phyloP scores from a whole-genome alignment of 306 rosid genomes.

The Cercis canadensis region DNA sequence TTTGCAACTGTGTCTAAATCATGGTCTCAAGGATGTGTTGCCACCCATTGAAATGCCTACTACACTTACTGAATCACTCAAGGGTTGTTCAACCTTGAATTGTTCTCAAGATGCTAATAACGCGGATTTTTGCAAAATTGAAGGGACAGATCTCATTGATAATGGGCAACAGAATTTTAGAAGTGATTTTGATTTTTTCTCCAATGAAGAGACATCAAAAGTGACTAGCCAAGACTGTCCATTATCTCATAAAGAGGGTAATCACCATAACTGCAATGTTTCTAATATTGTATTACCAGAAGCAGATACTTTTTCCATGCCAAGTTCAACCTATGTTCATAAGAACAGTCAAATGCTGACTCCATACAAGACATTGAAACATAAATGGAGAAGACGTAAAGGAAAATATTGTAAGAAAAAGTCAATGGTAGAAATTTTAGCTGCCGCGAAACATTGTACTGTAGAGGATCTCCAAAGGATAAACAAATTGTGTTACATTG shows the following conservation, averaged over 20 bases:
- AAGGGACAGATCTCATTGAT: conserved; percentile 22
- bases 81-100: conserved; percentile 34
- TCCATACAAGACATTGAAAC: conserved; percentile 32
- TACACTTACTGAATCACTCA: conserved; percentile 34
- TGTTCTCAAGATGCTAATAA: conserved; percentile 25
- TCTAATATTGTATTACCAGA: conserved; percentile 33
- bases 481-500: conserved; percentile 41
- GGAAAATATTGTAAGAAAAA: conserved; percentile 59
- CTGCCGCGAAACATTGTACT: conserved; percentile 49
- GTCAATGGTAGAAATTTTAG: conserved; percentile 57
- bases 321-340: conserved; percentile 14
- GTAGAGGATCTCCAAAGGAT: conserved; percentile 48
- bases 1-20: no score
- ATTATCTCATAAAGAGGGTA: conserved; percentile 44
- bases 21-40: conserved; percentile 53
- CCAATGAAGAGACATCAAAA: conserved; percentile 41
- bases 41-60: conserved; percentile 52
- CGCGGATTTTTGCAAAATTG: conserved; percentile 26
- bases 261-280: conserved; percentile 22
- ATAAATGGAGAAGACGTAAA: conserved; percentile 38
- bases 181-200: conserved; percentile 28
- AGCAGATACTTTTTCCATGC: conserved; percentile 29
- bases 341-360: conserved; percentile 9
- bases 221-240: conserved; percentile 30
- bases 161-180: conserved; percentile 12